phyloP scores from a whole-genome alignment of 139 green algal genomes.

The Raphidocelis subcapitata region DNA sequence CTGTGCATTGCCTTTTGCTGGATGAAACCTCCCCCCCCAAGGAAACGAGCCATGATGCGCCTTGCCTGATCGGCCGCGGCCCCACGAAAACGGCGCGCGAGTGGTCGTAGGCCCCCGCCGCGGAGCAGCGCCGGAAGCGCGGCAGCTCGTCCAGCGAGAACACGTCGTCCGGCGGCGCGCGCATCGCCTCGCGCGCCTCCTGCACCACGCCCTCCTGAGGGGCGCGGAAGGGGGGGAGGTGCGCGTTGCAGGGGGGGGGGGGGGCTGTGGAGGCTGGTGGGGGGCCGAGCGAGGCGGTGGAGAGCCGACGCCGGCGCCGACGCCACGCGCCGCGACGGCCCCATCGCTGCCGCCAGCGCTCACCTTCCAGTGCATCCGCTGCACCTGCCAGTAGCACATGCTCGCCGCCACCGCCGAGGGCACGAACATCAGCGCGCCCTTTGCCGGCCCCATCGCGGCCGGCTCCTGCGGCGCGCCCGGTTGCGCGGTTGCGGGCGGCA shows the following conservation, averaged over 20 bases:
- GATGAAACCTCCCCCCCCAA: background rate
- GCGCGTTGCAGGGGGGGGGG: too few species aligned
- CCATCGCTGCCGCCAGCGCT: background rate
- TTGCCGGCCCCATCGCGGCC: too few species aligned
- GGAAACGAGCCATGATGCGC: background rate
- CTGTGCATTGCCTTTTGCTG: background rate
- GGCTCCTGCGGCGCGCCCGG: too few species aligned
- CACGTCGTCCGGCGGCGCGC: slow-evolving; percentile 16
- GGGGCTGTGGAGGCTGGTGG: background rate
- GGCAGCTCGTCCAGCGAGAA: slow-evolving; percentile 5
- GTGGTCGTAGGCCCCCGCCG: slow-evolving; percentile 19
- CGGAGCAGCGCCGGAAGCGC: slow-evolving; percentile 16
- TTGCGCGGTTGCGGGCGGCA: too few species aligned
- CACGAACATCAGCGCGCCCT: slow-evolving; percentile 16
- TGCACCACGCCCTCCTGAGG: slow-evolving; percentile 10
- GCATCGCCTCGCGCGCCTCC: slow-evolving; percentile 15
- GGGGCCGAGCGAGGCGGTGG: background rate
- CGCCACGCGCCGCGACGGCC: too few species aligned
- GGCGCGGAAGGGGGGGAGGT: background rate
- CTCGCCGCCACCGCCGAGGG: slow-evolving; percentile 25
- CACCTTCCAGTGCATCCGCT: slow-evolving; percentile 33
- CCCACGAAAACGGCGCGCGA: slow-evolving; percentile 21
- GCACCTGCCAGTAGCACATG: slow-evolving; percentile 29
- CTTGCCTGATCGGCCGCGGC: slow-evolving; percentile 20
- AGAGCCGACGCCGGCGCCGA: background rate